Percentiles rank a stretch among this genome's conserved stretches.
Conservation (phyloP, 2,329 filamentous ascomycete genomes). For the Scopulariopsis brevicaulis region DNA sequence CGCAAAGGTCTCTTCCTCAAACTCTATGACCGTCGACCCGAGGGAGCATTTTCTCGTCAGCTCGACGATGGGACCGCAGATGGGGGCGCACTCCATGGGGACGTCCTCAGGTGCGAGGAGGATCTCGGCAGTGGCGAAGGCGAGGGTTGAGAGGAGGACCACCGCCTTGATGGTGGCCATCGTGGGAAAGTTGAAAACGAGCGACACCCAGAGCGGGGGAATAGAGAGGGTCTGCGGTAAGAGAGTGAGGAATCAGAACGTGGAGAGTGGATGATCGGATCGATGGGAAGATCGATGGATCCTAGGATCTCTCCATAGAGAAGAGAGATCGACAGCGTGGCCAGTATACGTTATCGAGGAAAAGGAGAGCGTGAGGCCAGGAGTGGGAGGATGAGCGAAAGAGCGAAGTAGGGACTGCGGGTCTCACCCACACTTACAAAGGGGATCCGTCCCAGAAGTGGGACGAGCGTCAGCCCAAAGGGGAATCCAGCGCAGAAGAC, state of each 20-base stretch:
- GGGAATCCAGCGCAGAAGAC: too few relatives aligned
- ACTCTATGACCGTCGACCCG: slow-evolving; percentile 1
- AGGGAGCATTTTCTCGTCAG: slow-evolving; percentile 23
- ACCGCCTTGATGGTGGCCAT: background rate
- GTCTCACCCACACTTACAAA: background rate
- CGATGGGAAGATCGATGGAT: background rate
- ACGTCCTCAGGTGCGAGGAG: slow-evolving; percentile 22
- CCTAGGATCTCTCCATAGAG: background rate
- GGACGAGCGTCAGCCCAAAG: background rate
- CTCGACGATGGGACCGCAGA: slow-evolving; percentile 30
- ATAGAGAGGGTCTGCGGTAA: background rate
- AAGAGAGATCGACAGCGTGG: background rate
- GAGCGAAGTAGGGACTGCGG: background rate
- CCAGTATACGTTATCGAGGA: background rate
- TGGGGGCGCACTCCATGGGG: slow-evolving; percentile 25
- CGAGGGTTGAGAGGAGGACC: slow-evolving; percentile 6
- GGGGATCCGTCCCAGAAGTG: background rate
- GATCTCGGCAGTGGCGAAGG: slow-evolving; percentile 14
- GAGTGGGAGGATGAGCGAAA: background rate
- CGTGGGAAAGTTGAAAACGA: slow-evolving; percentile 1
- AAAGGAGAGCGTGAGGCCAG: too few relatives aligned
- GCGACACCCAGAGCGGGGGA: background rate
- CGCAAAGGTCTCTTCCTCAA: slow-evolving; percentile 2
- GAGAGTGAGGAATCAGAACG: background rate
- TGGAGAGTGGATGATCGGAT: background rate